Percentiles rank a stretch among this genome's conserved stretches.
Conservation (phyloP, 2,329 filamentous ascomycete genomes). For the Aureobasidium pullulans region DNA sequence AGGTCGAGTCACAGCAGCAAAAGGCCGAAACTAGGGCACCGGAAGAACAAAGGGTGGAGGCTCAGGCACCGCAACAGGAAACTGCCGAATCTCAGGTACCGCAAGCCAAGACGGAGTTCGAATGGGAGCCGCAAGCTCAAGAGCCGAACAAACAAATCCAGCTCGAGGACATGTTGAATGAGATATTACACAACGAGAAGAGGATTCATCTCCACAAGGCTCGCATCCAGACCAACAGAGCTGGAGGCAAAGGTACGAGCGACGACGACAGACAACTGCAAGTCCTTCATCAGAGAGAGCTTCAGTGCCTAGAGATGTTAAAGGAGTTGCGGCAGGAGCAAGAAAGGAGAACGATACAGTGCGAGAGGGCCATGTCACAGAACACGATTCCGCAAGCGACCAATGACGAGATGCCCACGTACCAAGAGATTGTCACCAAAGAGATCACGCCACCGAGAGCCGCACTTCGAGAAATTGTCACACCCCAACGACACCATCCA, state of each 20-base stretch:
- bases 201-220: not conserved
- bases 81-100: too few relatives aligned
- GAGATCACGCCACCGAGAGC: not conserved
- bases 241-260: not conserved
- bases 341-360: not conserved
- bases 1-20: too few relatives aligned
- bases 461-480: not conserved
- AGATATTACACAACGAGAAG: not conserved
- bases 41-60: too few relatives aligned
- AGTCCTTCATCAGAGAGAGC: not conserved
- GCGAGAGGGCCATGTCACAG: not conserved
- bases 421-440: not conserved
- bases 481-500: not conserved
- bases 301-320: not conserved
- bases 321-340: not conserved
- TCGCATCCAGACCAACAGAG: not conserved
- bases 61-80: too few relatives aligned
- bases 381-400: too few relatives aligned
- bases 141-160: not conserved
- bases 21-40: too few relatives aligned
- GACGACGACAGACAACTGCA: not conserved
- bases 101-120: not conserved
- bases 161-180: not conserved
- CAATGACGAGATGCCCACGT: too few relatives aligned
- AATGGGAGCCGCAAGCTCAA: not conserved